phyloP scores from a whole-genome alignment of 768 basidiomycete genomes.

The Mycena polygramma region DNA sequence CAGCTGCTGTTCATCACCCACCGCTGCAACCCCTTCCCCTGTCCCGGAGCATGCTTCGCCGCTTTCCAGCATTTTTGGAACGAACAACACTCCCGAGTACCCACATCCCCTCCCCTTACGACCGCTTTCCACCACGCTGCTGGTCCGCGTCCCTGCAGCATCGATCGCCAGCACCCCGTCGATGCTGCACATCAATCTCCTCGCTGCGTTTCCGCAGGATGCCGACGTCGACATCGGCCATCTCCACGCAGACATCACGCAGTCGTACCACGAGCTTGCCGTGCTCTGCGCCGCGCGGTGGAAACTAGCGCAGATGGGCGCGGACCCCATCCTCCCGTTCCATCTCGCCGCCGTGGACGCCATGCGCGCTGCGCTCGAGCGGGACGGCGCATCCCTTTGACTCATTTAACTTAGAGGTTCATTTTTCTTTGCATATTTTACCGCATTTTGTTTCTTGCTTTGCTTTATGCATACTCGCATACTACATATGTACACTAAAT shows the following conservation, averaged over 20 bases:
- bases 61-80: slow-evolving; percentile 11
- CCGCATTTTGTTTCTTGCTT: slow-evolving; percentile 22
- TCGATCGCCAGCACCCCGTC: slow-evolving; percentile 57
- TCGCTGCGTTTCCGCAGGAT: slow-evolving; percentile 62
- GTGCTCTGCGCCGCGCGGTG: slow-evolving; percentile 67
- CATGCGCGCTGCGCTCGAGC: slow-evolving; percentile 63
- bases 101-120: slow-evolving; percentile 57
- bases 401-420: slow-evolving; percentile 7
- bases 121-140: slow-evolving; percentile 68
- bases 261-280: slow-evolving; percentile 77
- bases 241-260: slow-evolving; percentile 69
- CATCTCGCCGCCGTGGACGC: slow-evolving; percentile 81
- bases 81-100: slow-evolving; percentile 37
- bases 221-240: slow-evolving; percentile 43
- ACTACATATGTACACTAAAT: slow-evolving; percentile 26
- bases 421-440: slow-evolving; percentile 24
- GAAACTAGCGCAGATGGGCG: slow-evolving; percentile 53
- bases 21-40: slow-evolving; percentile 32
- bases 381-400: slow-evolving; percentile 41
- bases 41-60: slow-evolving; percentile 15
- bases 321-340: slow-evolving; percentile 72
- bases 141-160: slow-evolving; percentile 67
- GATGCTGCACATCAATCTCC: slow-evolving; percentile 74
- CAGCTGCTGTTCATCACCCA: slow-evolving; percentile 34
- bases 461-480: slow-evolving; percentile 7